Conservation (phyloP, 768 basidiomycete genomes). For the Mycena belliarum region DNA sequence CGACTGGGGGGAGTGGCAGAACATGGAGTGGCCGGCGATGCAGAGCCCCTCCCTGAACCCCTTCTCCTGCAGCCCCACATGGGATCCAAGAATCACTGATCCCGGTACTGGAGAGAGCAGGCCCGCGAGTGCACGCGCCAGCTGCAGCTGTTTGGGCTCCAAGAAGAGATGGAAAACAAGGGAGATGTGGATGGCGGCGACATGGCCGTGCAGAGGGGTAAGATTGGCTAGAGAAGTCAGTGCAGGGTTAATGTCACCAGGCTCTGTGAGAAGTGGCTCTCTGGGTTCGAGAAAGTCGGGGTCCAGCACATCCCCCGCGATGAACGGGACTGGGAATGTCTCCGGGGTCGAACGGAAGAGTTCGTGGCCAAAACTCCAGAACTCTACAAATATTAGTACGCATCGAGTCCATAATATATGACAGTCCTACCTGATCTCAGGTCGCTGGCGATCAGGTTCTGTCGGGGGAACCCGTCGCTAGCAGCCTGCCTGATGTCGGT, state of each 20-base stretch:
- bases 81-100: conserved; percentile 39
- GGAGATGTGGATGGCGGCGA: conserved; percentile 47
- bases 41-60: conserved; percentile 24
- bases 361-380: conserved; percentile 64
- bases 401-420: too few relatives aligned
- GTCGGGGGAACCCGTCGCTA: too few relatives aligned
- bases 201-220: conserved; percentile 47
- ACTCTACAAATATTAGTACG: conserved; percentile 30
- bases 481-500: too few relatives aligned
- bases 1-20: conserved; percentile 39
- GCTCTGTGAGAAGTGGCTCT: conserved; percentile 21
- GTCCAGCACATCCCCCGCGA: conserved; percentile 58
- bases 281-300: conserved; percentile 40
- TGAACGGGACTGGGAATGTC: conserved; percentile 55
- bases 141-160: conserved; percentile 31
- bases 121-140: conserved; percentile 31
- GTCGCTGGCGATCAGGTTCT: too few relatives aligned
- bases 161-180: conserved; percentile 40
- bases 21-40: conserved; percentile 28
- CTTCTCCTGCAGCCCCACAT: conserved; percentile 35
- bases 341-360: conserved; percentile 56
- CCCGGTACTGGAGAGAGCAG: conserved; percentile 36
- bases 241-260: conserved; percentile 10
- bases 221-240: conserved; percentile 38
- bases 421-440: too few relatives aligned